Percentiles rank a stretch among this genome's conserved stretches.
Evolutionary conservation across 371 early-diverging fungal species (phyloP).

Genomic region (Entomophthora muscae): DNA sequence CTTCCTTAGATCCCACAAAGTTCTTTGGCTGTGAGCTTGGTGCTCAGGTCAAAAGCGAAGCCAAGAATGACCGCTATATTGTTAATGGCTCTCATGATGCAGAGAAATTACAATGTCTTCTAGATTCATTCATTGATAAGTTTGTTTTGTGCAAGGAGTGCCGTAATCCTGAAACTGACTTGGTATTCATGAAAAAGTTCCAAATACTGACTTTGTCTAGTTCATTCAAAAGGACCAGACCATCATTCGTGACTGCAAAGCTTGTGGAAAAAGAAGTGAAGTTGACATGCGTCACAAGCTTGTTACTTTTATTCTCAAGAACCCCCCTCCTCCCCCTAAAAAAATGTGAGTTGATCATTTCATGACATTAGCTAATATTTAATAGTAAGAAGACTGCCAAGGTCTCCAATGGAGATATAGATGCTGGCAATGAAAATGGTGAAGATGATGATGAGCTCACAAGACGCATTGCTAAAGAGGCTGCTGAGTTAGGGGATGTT

Average conservation of each 20-base stretch:
- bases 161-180: slow-evolving; percentile 97
- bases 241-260: slow-evolving; percentile 71
- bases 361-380: not conserved
- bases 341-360: slow-evolving; percentile 5
- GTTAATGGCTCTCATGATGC: slow-evolving; percentile 96
- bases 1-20: slow-evolving; percentile 54
- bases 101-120: slow-evolving; percentile 63
- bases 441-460: slow-evolving; percentile 51
- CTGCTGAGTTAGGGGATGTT: slow-evolving; percentile 31
- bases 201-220: not conserved
- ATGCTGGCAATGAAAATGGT: slow-evolving; percentile 20
- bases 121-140: slow-evolving; percentile 91
- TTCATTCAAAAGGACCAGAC: slow-evolving; percentile 32
- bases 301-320: slow-evolving; percentile 74
- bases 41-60: slow-evolving; percentile 82
- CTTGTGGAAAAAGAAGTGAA: slow-evolving; percentile 74
- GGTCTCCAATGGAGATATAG: slow-evolving; percentile 22
- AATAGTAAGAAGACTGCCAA: slow-evolving; percentile 29
- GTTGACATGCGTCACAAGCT: slow-evolving; percentile 87
- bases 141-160: slow-evolving; percentile 94
- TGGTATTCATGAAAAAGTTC: slow-evolving; percentile 22
- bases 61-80: slow-evolving; percentile 84
- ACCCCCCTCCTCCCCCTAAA: slow-evolving; percentile 48
- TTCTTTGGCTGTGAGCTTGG: slow-evolving; percentile 96
- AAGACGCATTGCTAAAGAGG: slow-evolving; percentile 48